A percentile compares a stretch with the other conserved stretches of the same genome.
These are phyloP conservation scores for Zygosaccharomyces rouxii DNA, from an alignment of 805 yeast genomes.

Conservation along the genomic window DNA sequence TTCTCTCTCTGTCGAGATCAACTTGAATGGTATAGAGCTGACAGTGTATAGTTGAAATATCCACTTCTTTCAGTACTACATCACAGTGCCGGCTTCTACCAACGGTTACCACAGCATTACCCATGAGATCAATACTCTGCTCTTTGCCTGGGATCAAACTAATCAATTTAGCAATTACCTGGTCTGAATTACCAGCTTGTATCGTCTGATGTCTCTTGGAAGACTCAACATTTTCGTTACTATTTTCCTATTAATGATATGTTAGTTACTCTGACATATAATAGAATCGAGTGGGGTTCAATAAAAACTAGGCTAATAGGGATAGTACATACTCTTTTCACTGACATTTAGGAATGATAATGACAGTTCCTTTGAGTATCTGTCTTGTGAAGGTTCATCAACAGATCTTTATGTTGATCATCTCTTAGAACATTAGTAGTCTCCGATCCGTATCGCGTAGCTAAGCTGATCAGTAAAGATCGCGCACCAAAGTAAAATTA, in stretches of 20 bases:
- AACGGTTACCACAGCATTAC: conserved; percentile 35
- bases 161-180: conserved; percentile 22
- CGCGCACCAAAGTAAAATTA: not conserved
- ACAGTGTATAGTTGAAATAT: conserved; percentile 65
- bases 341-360: not conserved
- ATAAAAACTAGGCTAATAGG: not conserved
- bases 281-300: not conserved
- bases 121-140: conserved; percentile 30
- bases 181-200: conserved; percentile 4
- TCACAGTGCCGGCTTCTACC: conserved; percentile 64
- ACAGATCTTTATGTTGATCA: not conserved
- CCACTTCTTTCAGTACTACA: conserved; percentile 47
- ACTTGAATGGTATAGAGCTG: conserved; percentile 43
- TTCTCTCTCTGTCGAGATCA: conserved; percentile 31
- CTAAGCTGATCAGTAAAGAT: not conserved
- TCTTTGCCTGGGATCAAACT: conserved; percentile 35
- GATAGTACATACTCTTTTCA: conserved; percentile 13
- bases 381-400: not conserved
- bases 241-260: conserved; percentile 7
- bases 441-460: not conserved
- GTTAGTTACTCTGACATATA: conserved; percentile 1
- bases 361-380: not conserved
- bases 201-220: conserved; percentile 21
- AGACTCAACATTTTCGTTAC: conserved; percentile 7
- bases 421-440: not conserved